These are phyloP conservation scores for Piper betle DNA, from an alignment of 164 flowering plant species.

Conservation along the genomic window DNA sequence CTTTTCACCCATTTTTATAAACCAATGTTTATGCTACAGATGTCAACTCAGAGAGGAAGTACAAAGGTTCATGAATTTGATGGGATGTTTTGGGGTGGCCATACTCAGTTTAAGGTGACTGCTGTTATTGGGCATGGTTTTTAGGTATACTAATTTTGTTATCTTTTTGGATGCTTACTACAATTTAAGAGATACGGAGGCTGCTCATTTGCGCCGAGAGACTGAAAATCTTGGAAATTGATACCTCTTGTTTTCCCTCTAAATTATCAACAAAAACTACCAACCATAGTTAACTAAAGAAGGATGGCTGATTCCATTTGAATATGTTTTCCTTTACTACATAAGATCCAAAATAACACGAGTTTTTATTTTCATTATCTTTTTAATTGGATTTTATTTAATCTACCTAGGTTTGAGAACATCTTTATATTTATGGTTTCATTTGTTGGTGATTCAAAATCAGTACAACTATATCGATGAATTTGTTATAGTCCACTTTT, in stretches of 20 bases:
- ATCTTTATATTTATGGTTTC: background rate
- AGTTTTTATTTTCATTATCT: no score
- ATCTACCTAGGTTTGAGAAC: background rate
- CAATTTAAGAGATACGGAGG: no score
- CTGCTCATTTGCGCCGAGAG: no score
- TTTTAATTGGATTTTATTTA: no score
- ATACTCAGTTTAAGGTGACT: slow-evolving; percentile 62
- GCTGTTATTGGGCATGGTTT: slow-evolving; percentile 96
- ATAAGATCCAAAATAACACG: no score
- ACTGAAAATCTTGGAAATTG: no score
- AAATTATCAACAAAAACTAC: no score
- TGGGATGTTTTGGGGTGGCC: slow-evolving; percentile 44
- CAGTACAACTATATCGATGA: background rate
- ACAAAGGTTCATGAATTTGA: slow-evolving; percentile 93
- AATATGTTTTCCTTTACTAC: no score
- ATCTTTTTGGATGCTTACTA: background rate
- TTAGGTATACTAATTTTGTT: slow-evolving; percentile 38
- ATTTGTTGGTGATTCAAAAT: background rate
- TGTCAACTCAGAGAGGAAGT: slow-evolving; percentile 68
- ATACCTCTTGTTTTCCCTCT: no score
- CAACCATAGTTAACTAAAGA: no score
- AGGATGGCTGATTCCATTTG: no score
- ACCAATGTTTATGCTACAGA: slow-evolving; percentile 27
- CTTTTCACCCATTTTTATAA: no score
- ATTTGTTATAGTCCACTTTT: slow-evolving; percentile 5